A percentile compares a stretch with the other conserved stretches of the same genome.
Conservation (phyloP, 768 basidiomycete genomes). For the Lactarius indigo region DNA sequence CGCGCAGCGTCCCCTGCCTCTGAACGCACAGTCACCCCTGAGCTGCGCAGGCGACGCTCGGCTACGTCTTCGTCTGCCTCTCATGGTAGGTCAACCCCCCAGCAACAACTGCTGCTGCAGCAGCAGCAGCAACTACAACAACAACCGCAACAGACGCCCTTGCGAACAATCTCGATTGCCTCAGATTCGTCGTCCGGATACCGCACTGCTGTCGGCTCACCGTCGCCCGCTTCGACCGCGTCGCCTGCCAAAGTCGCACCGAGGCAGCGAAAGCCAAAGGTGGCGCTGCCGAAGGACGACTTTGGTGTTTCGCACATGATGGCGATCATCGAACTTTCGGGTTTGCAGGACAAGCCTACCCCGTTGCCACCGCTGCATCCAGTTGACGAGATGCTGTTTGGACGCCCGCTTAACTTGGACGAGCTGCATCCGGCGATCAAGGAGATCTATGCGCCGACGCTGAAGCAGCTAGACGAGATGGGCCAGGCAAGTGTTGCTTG, state of each 20-base stretch:
- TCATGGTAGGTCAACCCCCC: slow-evolving; percentile 14
- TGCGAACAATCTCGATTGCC: slow-evolving; percentile 20
- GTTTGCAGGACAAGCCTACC: slow-evolving; percentile 35
- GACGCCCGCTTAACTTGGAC: slow-evolving; percentile 55
- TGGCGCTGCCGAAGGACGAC: slow-evolving; percentile 67
- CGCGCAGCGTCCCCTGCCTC: slow-evolving; percentile 32
- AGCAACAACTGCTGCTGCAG: slow-evolving; percentile 4
- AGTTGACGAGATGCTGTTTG: slow-evolving; percentile 75
- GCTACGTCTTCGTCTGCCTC: slow-evolving; percentile 17
- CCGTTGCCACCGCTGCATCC: slow-evolving; percentile 46
- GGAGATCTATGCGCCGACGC: slow-evolving; percentile 66
- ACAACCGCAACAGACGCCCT: background rate
- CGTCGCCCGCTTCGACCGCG: slow-evolving; percentile 10
- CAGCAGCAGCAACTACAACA: background rate
- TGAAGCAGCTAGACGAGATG: slow-evolving; percentile 75
- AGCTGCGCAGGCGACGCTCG: slow-evolving; percentile 13
- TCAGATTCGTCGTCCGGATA: slow-evolving; percentile 27
- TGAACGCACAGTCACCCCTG: slow-evolving; percentile 30
- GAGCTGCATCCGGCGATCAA: slow-evolving; percentile 66
- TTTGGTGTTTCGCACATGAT: slow-evolving; percentile 87
- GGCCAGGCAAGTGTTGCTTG: slow-evolving; percentile 55
- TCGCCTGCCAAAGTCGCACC: slow-evolving; percentile 32
- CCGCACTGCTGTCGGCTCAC: slow-evolving; percentile 25
- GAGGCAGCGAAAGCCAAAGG: slow-evolving; percentile 39
- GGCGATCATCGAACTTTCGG: slow-evolving; percentile 75